phyloP scores from a whole-genome alignment of 495 filamentous ascomycete species.

The Penicillium arizonense region DNA sequence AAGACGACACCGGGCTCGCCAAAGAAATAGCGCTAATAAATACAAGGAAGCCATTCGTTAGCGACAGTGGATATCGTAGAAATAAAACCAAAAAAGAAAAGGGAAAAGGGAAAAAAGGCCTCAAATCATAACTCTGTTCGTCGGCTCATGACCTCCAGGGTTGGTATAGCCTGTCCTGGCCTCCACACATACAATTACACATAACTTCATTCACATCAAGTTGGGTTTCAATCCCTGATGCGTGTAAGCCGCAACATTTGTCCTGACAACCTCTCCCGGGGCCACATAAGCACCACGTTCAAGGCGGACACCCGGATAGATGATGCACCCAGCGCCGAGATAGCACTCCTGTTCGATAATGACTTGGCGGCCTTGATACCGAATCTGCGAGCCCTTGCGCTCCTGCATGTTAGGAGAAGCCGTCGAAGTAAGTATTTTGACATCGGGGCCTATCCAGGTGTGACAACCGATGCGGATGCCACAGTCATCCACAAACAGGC shows the following conservation, averaged over 20 bases:
- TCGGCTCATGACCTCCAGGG: background rate
- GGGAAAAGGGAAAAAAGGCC: background rate
- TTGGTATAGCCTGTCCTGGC: background rate
- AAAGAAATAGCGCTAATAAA: background rate
- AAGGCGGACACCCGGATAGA: constrained; percentile 60
- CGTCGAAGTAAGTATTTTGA: constrained; percentile 78
- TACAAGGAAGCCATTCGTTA: background rate
- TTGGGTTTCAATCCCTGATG: constrained; percentile 46
- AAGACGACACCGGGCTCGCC: background rate
- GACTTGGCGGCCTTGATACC: constrained; percentile 68
- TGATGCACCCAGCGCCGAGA: constrained; percentile 82
- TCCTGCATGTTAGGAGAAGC: constrained; percentile 73
- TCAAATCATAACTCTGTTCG: background rate
- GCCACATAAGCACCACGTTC: constrained; percentile 43
- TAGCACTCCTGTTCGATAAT: constrained; percentile 86
- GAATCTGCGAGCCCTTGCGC: constrained; percentile 71
- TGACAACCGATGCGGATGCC: constrained; percentile 70
- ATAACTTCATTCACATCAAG: constrained; percentile 36
- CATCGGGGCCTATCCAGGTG: constrained; percentile 82
- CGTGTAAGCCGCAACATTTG: constrained; percentile 43
- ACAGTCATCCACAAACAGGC: constrained; percentile 80
- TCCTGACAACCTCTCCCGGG: constrained; percentile 46
- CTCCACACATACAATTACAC: constrained; percentile 5
- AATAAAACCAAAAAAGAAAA: background rate
- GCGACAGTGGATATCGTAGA: constrained; percentile 3